Evolutionary conservation across 2,329 filamentous ascomycete genomes (phyloP).

Genomic region (Purpureocillium lavendulum): DNA sequence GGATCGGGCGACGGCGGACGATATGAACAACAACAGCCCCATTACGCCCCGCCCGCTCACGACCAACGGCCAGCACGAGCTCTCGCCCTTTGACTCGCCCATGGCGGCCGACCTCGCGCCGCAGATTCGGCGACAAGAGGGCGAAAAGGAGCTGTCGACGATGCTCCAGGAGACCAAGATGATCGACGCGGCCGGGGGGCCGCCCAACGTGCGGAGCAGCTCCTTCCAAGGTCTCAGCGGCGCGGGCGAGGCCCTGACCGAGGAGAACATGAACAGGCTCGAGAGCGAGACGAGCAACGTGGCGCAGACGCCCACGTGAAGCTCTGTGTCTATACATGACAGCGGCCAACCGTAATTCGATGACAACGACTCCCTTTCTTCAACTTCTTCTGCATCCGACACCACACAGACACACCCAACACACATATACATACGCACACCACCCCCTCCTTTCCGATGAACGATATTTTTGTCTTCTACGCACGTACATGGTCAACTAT

Average conservation of each 20-base stretch:
- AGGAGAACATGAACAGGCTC: constrained; percentile 44
- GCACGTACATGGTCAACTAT: too few relatives aligned
- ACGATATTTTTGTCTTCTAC: too few relatives aligned
- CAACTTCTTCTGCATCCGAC: too few relatives aligned
- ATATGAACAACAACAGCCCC: constrained; percentile 18
- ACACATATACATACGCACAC: too few relatives aligned
- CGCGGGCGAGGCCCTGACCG: constrained; percentile 38
- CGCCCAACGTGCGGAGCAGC: constrained; percentile 20
- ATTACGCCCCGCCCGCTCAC: constrained; percentile 33
- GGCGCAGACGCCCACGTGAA: too few relatives aligned
- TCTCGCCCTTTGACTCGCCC: constrained; percentile 32
- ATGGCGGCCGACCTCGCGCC: constrained; percentile 20
- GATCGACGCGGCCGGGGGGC: constrained; percentile 35
- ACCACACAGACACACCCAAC: too few relatives aligned
- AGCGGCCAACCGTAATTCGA: too few relatives aligned
- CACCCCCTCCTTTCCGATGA: too few relatives aligned
- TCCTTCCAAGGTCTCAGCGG: constrained; percentile 25
- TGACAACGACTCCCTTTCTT: too few relatives aligned
- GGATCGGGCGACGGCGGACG: constrained; percentile 14
- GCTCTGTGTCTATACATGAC: too few relatives aligned
- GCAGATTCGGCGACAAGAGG: constrained; percentile 24
- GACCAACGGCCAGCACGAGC: constrained; percentile 27
- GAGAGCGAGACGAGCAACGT: constrained; percentile 21
- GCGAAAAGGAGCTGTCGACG: constrained; percentile 31
- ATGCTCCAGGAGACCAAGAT: constrained; percentile 38